Percentiles rank a stretch among this genome's conserved stretches.
phyloP scores from a whole-genome alignment of 148 eudicot genomes.

The Rhododendron mucronatum region DNA sequence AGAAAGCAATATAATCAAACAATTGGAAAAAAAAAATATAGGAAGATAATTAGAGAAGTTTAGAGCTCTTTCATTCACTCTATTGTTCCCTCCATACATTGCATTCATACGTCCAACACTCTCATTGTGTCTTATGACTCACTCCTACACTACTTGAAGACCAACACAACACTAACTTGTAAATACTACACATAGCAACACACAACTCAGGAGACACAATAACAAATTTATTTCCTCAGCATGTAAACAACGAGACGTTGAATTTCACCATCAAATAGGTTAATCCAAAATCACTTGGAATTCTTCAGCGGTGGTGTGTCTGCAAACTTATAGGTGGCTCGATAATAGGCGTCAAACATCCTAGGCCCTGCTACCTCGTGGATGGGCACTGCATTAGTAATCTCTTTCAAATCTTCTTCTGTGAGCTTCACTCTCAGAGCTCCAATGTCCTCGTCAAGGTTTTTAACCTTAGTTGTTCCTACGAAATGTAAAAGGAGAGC shows the following conservation, averaged over 20 bases:
- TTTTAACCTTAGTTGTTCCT: constrained; percentile 48
- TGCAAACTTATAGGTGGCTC: constrained; percentile 14
- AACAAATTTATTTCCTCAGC: background rate
- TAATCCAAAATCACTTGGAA: background rate
- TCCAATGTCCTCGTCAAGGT: constrained; percentile 36
- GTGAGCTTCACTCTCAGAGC: constrained; percentile 36
- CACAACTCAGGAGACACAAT: background rate
- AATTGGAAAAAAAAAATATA: background rate
- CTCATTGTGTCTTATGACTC: background rate
- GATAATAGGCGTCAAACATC: background rate
- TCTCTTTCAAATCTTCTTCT: constrained; percentile 34
- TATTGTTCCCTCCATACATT: background rate
- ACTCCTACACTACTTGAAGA: background rate
- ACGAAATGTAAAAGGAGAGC: background rate
- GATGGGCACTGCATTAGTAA: constrained; percentile 38
- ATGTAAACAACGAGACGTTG: background rate
- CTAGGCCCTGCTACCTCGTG: constrained; percentile 28
- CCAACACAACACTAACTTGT: background rate
- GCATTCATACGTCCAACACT: background rate
- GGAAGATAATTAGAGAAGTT: background rate
- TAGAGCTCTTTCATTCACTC: background rate
- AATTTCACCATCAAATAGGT: background rate
- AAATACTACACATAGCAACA: background rate
- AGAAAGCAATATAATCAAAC: background rate
- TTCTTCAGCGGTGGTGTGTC: constrained; percentile 13